Evolutionary conservation across 2,329 filamentous ascomycete genomes (phyloP).

Genomic region (Venturia nashicola): DNA sequence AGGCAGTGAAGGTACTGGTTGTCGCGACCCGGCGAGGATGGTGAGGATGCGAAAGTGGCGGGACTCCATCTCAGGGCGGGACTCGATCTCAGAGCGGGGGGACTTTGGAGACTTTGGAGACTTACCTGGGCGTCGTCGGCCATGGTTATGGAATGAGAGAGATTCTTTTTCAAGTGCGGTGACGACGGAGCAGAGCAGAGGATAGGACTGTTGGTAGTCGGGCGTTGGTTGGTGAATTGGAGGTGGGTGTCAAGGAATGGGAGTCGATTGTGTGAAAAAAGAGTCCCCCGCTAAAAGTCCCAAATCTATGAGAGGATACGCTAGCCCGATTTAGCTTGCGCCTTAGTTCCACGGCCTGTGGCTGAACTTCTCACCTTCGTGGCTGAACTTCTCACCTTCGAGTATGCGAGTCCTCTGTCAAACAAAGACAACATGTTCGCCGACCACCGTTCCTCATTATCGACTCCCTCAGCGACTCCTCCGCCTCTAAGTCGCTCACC

Average conservation of each 20-base stretch:
- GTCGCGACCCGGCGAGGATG: slow-evolving; percentile 21
- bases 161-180: slow-evolving; percentile 19
- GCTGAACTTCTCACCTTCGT: background rate
- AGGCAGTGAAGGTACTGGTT: slow-evolving; percentile 19
- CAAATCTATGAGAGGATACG: background rate
- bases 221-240: background rate
- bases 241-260: background rate
- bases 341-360: background rate
- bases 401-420: too few relatives aligned
- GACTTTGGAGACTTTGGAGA: slow-evolving; percentile 15
- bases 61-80: slow-evolving; percentile 8
- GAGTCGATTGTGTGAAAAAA: background rate
- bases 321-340: background rate
- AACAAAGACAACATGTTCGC: slow-evolving; percentile 60
- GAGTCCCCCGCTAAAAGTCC: background rate
- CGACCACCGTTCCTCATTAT: slow-evolving; percentile 68
- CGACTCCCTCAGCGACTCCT: slow-evolving; percentile 47
- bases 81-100: slow-evolving; percentile 8
- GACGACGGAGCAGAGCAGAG: slow-evolving; percentile 16
- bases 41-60: slow-evolving; percentile 11
- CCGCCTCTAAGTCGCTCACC: slow-evolving; percentile 22
- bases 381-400: background rate
- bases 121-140: slow-evolving; percentile 56
- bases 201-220: slow-evolving; percentile 2
- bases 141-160: slow-evolving; percentile 37